Percentiles rank a stretch among this genome's conserved stretches.
Evolutionary conservation across 2,329 filamentous ascomycete genomes (phyloP).

Genomic region (Alternaria sp.): DNA sequence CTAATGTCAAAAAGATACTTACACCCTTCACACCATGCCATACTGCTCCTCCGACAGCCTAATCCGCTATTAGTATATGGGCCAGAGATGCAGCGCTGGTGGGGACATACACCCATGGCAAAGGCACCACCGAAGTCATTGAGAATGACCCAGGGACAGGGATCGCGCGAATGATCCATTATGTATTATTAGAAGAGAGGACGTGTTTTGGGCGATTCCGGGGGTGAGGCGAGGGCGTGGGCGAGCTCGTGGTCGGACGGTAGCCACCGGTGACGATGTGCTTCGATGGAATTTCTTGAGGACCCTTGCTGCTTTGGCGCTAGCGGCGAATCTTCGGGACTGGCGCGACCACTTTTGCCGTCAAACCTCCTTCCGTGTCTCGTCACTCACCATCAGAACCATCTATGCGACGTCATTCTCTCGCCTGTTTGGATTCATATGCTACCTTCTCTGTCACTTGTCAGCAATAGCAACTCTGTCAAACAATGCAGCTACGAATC

Average conservation of each 20-base stretch:
- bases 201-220: neutral
- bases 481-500: neutral
- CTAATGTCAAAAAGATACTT: no score
- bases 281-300: constrained; percentile 39
- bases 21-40: constrained; percentile 97
- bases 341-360: constrained; percentile 1
- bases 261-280: constrained; percentile 32
- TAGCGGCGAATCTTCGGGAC: constrained; percentile 28
- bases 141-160: constrained; percentile 94
- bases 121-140: constrained; percentile 99
- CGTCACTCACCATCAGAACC: neutral
- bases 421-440: neutral
- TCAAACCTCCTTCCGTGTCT: neutral
- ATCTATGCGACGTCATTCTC: no score
- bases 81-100: neutral
- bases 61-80: constrained; percentile 17
- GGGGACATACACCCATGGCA: constrained; percentile 82
- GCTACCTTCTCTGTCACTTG: no score
- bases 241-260: constrained; percentile 17
- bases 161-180: constrained; percentile 97
- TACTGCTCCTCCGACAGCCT: constrained; percentile 62
- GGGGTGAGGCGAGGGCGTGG: constrained; percentile 21
- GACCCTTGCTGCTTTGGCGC: constrained; percentile 18
- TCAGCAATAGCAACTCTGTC: neutral
- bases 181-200: constrained; percentile 12